These are phyloP conservation scores for Alternaria alternata DNA, from an alignment of 2,329 filamentous ascomycete genomes.

Conservation along the genomic window DNA sequence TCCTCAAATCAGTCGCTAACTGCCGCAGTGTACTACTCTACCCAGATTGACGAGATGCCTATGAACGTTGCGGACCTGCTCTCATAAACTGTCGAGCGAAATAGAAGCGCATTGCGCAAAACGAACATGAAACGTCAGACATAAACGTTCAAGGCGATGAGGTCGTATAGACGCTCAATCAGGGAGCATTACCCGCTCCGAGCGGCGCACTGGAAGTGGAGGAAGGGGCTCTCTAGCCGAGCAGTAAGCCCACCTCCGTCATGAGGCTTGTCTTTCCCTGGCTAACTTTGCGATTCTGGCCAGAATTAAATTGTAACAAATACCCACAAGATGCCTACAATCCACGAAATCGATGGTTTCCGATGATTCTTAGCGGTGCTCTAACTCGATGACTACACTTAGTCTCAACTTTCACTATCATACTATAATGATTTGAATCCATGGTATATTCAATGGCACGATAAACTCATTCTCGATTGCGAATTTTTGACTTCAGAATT, in stretches of 20 bases:
- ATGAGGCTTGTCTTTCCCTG: neutral
- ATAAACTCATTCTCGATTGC: neutral
- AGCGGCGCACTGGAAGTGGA: slow-evolving; percentile 37
- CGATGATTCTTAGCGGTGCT: neutral
- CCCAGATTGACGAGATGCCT: slow-evolving; percentile 98
- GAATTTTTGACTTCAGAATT: neutral
- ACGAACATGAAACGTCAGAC: neutral
- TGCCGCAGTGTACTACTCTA: slow-evolving; percentile 83
- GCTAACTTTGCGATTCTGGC: slow-evolving; percentile 11
- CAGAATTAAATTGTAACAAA: slow-evolving; percentile 15
- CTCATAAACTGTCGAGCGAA: slow-evolving; percentile 24
- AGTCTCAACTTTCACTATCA: neutral
- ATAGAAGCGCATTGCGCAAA: neutral
- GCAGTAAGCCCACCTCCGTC: slow-evolving; percentile 29
- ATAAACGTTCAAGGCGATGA: neutral
- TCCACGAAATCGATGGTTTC: neutral
- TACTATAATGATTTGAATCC: neutral
- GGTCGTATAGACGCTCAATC: neutral
- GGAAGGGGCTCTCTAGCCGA: slow-evolving; percentile 47
- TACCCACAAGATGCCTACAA: slow-evolving; percentile 8
- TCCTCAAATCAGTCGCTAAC: slow-evolving; percentile 43
- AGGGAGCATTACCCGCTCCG: slow-evolving; percentile 27
- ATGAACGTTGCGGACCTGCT: slow-evolving; percentile 74
- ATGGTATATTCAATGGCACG: neutral
- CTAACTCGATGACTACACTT: neutral